Conservation (phyloP, 495 filamentous ascomycete species). For the Parmelia sp. region DNA sequence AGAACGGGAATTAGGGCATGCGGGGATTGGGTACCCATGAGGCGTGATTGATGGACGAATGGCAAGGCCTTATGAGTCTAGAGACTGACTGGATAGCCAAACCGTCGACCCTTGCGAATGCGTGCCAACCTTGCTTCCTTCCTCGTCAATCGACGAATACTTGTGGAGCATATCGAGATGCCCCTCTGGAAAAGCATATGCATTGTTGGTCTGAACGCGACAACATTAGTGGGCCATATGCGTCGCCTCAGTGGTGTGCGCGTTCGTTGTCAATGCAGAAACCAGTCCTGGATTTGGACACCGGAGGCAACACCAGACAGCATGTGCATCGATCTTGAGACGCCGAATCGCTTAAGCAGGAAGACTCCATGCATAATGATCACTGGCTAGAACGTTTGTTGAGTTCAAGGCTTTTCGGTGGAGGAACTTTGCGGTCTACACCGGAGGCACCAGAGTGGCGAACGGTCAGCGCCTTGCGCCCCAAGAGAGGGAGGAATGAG, state of each 20-base stretch:
- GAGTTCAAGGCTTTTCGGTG: background rate
- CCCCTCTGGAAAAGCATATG: background rate
- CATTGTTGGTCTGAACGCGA: background rate
- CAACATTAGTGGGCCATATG: background rate
- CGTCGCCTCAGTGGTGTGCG: background rate
- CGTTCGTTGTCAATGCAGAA: conserved; percentile 7
- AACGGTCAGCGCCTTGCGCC: conserved; percentile 6
- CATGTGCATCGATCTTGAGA: conserved; percentile 7
- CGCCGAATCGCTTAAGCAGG: conserved; percentile 1
- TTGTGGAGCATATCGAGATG: background rate
- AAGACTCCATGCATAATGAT: background rate
- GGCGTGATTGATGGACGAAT: conserved; percentile 13
- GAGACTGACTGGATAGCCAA: background rate
- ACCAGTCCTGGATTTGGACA: conserved; percentile 6
- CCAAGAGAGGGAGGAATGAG: conserved; percentile 2
- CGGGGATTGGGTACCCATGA: conserved; percentile 18
- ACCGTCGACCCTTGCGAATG: background rate
- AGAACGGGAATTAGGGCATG: background rate
- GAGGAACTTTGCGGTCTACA: background rate
- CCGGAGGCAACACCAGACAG: background rate
- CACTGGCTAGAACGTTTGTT: background rate
- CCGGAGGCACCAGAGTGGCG: background rate
- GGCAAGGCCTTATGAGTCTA: conserved; percentile 2
- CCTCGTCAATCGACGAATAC: conserved; percentile 3
- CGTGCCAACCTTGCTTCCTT: background rate